phyloP scores from a whole-genome alignment of 169 alveolate genomes.

The Eimeria zaria region DNA sequence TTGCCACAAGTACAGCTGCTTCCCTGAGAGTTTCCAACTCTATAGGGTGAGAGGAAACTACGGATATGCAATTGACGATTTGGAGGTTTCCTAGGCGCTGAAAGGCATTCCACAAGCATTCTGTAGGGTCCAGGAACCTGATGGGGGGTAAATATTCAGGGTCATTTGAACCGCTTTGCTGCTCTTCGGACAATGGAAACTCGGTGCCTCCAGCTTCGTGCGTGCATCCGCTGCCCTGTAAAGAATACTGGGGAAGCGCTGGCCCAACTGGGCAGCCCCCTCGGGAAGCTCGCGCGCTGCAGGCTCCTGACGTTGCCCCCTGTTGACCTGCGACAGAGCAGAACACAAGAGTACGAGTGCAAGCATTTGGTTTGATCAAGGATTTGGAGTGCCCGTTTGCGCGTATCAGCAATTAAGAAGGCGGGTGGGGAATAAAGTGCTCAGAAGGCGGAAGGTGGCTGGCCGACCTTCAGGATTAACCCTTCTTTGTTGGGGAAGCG shows the following conservation, averaged over 20 bases:
- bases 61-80: slow-evolving; percentile 86
- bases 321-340: background rate
- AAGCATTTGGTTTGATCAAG: background rate
- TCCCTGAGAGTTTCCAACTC: slow-evolving; percentile 82
- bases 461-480: background rate
- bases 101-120: slow-evolving; percentile 76
- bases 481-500: background rate
- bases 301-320: background rate
- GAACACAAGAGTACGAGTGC: background rate
- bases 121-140: slow-evolving; percentile 67
- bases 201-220: background rate
- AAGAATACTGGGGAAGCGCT: slow-evolving; percentile 24
- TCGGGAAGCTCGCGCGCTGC: slow-evolving; percentile 18
- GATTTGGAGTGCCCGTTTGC: no score
- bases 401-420: no score
- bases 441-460: background rate
- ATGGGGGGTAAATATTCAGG: slow-evolving; percentile 24
- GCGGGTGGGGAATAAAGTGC: background rate
- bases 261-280: slow-evolving; percentile 60
- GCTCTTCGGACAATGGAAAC: background rate
- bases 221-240: slow-evolving; percentile 1
- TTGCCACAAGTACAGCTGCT: slow-evolving; percentile 85
- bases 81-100: slow-evolving; percentile 84
- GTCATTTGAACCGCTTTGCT: background rate
- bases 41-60: slow-evolving; percentile 86